Evolutionary conservation across 2,329 filamentous ascomycete genomes (phyloP).

Genomic region (Ceratocystis destructans): DNA sequence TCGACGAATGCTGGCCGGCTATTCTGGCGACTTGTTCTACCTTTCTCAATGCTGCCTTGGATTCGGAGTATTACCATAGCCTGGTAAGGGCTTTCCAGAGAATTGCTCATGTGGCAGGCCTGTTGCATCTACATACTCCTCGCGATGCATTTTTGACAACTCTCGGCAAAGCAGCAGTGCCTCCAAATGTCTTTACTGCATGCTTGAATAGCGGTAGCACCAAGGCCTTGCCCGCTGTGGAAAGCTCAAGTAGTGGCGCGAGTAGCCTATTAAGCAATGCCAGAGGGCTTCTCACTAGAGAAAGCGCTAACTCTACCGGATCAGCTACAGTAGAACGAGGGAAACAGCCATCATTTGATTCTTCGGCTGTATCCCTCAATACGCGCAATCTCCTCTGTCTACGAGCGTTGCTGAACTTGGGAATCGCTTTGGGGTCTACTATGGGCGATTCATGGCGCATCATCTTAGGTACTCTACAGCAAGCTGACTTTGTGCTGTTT

Average conservation of each 20-base stretch:
- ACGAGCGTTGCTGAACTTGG: slow-evolving; percentile 81
- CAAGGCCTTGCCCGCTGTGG: slow-evolving; percentile 34
- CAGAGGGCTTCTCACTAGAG: slow-evolving; percentile 58
- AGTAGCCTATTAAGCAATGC: slow-evolving; percentile 56
- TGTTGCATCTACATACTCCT: slow-evolving; percentile 71
- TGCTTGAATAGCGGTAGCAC: slow-evolving; percentile 39
- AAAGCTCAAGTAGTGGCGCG: slow-evolving; percentile 22
- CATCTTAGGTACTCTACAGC: slow-evolving; percentile 78
- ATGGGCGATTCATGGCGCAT: slow-evolving; percentile 79
- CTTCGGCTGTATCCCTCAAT: slow-evolving; percentile 47
- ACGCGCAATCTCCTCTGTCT: slow-evolving; percentile 84
- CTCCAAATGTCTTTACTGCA: slow-evolving; percentile 57
- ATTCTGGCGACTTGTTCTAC: slow-evolving; percentile 90
- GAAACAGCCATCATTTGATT: slow-evolving; percentile 46
- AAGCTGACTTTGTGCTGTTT: slow-evolving; percentile 78
- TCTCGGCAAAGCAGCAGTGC: slow-evolving; percentile 81
- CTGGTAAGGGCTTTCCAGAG: slow-evolving; percentile 89
- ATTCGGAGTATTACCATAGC: slow-evolving; percentile 86
- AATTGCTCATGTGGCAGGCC: slow-evolving; percentile 83
- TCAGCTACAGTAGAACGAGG: slow-evolving; percentile 45
- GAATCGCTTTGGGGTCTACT: slow-evolving; percentile 84
- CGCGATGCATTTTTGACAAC: slow-evolving; percentile 92
- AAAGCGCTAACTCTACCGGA: slow-evolving; percentile 49
- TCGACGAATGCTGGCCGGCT: slow-evolving; percentile 90
- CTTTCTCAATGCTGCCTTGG: slow-evolving; percentile 80